phyloP scores from a whole-genome alignment of 2,329 filamentous ascomycete genomes.

The Myriosclerotinia curreyana region DNA sequence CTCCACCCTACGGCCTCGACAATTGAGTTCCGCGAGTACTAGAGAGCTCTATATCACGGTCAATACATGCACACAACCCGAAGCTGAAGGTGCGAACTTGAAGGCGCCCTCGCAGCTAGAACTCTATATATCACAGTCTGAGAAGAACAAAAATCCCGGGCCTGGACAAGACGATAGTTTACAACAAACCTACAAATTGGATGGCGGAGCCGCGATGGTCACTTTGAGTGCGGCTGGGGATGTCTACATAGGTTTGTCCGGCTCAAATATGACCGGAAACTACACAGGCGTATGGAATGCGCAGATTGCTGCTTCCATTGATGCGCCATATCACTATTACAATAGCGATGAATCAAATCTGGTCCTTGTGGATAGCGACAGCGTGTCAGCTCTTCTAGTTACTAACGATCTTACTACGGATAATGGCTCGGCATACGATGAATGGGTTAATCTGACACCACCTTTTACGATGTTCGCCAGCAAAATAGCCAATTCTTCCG shows the following conservation, averaged over 20 bases:
- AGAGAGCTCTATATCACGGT: conserved; percentile 70
- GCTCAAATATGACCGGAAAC: conserved; percentile 56
- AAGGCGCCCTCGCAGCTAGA: conserved; percentile 66
- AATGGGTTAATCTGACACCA: conserved; percentile 55
- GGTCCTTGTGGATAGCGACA: conserved; percentile 82
- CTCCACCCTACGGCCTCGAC: conserved; percentile 26
- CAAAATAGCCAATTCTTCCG: conserved; percentile 54
- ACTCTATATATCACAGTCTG: conserved; percentile 70
- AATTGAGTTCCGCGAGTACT: conserved; percentile 25
- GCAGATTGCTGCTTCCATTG: conserved; percentile 77
- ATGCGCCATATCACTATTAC: conserved; percentile 70
- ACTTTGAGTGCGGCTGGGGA: conserved; percentile 60
- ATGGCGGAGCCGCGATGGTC: conserved; percentile 46
- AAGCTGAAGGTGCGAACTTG: conserved; percentile 27
- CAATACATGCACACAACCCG: conserved; percentile 80
- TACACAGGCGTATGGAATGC: conserved; percentile 69
- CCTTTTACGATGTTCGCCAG: conserved; percentile 79
- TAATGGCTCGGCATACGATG: conserved; percentile 48
- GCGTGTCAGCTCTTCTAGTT: conserved; percentile 71
- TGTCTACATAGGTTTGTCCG: conserved; percentile 74
- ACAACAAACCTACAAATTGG: conserved; percentile 31
- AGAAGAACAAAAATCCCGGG: conserved; percentile 63
- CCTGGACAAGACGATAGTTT: conserved; percentile 43
- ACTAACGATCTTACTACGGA: conserved; percentile 67
- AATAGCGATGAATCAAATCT: conserved; percentile 49